phyloP scores from a whole-genome alignment of 1,284 basidiomycete species.

The Fomitopsis pinicola region DNA sequence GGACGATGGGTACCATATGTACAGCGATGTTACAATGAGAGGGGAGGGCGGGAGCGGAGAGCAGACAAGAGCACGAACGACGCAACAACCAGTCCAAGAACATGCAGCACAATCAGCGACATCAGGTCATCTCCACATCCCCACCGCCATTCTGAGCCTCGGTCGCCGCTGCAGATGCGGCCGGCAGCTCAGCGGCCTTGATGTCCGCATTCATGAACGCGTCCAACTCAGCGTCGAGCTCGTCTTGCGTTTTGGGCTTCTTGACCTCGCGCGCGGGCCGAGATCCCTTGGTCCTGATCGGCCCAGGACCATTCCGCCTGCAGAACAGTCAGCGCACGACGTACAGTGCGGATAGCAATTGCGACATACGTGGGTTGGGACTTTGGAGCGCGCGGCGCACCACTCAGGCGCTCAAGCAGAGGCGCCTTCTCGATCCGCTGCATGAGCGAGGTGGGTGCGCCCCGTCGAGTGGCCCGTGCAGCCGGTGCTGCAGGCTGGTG shows the following conservation, averaged over 20 bases:
- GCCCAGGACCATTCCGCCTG: conserved; percentile 30
- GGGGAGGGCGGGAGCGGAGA: neutral
- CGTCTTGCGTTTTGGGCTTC: conserved; percentile 70
- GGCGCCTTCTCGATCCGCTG: conserved; percentile 63
- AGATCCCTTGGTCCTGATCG: conserved; percentile 33
- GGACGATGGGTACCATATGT: neutral
- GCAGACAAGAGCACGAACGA: neutral
- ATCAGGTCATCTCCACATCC: conserved; percentile 51
- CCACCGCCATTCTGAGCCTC: conserved; percentile 9
- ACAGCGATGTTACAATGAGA: neutral
- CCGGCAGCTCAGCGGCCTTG: neutral
- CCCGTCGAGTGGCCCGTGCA: conserved; percentile 33
- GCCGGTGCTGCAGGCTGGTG: conserved; percentile 42
- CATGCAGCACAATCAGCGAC: neutral
- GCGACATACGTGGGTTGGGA: conserved; percentile 20
- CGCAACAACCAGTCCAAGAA: neutral
- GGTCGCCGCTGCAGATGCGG: conserved; percentile 11
- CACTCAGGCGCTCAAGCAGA: conserved; percentile 53
- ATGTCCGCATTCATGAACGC: conserved; percentile 80
- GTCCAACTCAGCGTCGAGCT: conserved; percentile 89
- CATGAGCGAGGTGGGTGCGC: conserved; percentile 50
- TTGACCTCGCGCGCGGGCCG: conserved; percentile 33
- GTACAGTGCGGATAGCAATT: neutral
- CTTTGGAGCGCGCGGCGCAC: conserved; percentile 29
- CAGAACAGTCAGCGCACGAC: neutral